A percentile compares a stretch with the other conserved stretches of the same genome.
Evolutionary conservation across 805 yeast genomes (phyloP).

Genomic region (Peterozyma toletana): DNA sequence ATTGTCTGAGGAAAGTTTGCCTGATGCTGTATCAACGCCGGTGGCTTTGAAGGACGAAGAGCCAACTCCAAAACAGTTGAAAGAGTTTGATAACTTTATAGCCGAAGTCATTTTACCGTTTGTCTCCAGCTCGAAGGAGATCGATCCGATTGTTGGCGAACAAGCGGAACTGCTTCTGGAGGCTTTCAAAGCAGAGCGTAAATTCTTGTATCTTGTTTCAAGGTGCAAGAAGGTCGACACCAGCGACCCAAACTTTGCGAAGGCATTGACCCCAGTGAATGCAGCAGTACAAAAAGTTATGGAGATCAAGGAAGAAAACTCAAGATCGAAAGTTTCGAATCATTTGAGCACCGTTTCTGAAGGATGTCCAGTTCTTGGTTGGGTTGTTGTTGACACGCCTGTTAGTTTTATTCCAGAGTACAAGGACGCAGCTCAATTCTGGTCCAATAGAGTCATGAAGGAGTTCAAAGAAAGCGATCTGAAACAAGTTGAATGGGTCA

Average conservation of each 20-base stretch:
- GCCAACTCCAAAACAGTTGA: conserved; percentile 34
- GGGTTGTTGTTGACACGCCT: conserved; percentile 80
- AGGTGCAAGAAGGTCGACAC: conserved; percentile 60
- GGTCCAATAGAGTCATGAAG: conserved; percentile 86
- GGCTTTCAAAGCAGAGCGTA: conserved; percentile 55
- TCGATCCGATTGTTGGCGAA: conserved; percentile 52
- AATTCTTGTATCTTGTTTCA: conserved; percentile 51
- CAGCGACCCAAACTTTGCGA: conserved; percentile 43
- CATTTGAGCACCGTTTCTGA: conserved; percentile 82
- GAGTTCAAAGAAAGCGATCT: conserved; percentile 71
- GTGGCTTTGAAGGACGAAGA: conserved; percentile 8
- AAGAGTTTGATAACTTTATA: conserved; percentile 49
- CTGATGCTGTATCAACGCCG: background rate
- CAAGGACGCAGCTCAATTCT: conserved; percentile 88
- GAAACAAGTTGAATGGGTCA: conserved; percentile 77
- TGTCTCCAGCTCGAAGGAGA: conserved; percentile 39
- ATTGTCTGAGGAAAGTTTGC: conserved; percentile 9
- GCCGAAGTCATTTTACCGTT: conserved; percentile 52
- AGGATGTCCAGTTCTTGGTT: conserved; percentile 84
- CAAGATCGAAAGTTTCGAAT: conserved; percentile 56
- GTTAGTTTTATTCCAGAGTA: conserved; percentile 71
- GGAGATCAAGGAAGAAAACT: conserved; percentile 66
- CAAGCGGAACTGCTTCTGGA: conserved; percentile 40
- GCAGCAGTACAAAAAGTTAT: conserved; percentile 48
- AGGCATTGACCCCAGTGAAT: conserved; percentile 64